A percentile compares a stretch with the other conserved stretches of the same genome.
Conservation (phyloP, 169 alveolate genomes). For the Cryptosporidium meleagridis region DNA sequence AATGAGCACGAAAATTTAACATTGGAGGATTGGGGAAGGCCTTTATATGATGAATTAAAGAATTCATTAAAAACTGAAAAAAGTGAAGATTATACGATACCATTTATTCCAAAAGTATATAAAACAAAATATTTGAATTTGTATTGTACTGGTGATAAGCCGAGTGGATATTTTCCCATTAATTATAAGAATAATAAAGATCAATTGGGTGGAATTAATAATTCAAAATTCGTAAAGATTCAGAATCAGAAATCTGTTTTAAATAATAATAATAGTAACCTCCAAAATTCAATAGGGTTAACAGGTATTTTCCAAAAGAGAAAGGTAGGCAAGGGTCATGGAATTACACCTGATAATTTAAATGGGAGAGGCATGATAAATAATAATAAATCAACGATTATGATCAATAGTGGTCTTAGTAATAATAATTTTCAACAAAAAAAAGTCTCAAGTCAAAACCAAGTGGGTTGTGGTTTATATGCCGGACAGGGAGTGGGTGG, state of each 20-base stretch:
- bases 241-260: not conserved
- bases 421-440: not conserved
- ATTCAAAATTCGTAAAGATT: not conserved
- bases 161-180: conserved; percentile 54
- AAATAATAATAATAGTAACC: too few relatives aligned
- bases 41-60: not conserved
- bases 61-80: not conserved
- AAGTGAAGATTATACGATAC: not conserved
- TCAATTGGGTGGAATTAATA: not conserved
- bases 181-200: not conserved
- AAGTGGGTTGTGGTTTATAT: not conserved
- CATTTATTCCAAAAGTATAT: conserved; percentile 51
- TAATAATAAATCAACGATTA: not conserved
- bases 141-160: conserved; percentile 51
- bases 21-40: conserved; percentile 52
- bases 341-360: not conserved
- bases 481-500: not conserved
- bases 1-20: conserved; percentile 21
- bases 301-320: not conserved
- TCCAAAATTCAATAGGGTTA: not conserved
- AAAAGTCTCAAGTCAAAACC: not conserved
- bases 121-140: conserved; percentile 21
- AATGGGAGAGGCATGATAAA: not conserved
- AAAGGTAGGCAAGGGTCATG: not conserved
- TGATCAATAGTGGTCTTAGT: not conserved